phyloP scores from a whole-genome alignment of 768 basidiomycete species.

The Tremella fuciformis region DNA sequence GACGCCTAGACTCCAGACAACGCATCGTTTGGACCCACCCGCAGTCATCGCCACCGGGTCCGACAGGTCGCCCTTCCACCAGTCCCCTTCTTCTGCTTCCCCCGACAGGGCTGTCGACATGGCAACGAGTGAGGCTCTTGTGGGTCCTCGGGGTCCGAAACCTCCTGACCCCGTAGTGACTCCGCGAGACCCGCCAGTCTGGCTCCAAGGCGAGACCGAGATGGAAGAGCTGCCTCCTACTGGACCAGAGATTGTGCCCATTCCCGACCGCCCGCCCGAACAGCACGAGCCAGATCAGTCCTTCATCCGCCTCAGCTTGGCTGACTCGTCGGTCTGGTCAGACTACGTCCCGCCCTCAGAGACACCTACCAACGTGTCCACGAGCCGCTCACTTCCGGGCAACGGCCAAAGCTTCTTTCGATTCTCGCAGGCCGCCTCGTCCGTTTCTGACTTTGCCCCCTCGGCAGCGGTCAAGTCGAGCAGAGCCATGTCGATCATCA shows the following conservation, averaged over 20 bases:
- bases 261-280: background rate
- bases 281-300: conserved; percentile 1
- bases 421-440: background rate
- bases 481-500: background rate
- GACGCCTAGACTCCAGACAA: background rate
- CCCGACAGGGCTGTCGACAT: background rate
- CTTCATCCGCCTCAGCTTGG: conserved; percentile 3
- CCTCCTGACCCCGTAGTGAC: too few relatives aligned
- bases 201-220: background rate
- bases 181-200: too few relatives aligned
- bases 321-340: background rate
- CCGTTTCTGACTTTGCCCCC: background rate
- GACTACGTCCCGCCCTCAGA: conserved; percentile 5
- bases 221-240: background rate
- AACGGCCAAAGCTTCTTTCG: background rate
- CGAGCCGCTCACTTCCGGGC: background rate
- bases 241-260: background rate
- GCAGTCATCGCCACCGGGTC: background rate
- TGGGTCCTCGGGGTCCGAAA: background rate
- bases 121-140: background rate
- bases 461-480: background rate
- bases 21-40: background rate
- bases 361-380: background rate
- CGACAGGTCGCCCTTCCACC: background rate
- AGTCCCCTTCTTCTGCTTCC: too few relatives aligned